A percentile compares a stretch with the other conserved stretches of the same genome.
phyloP scores from a whole-genome alignment of 2,329 filamentous ascomycete species.

The Colletotrichum caudatum region DNA sequence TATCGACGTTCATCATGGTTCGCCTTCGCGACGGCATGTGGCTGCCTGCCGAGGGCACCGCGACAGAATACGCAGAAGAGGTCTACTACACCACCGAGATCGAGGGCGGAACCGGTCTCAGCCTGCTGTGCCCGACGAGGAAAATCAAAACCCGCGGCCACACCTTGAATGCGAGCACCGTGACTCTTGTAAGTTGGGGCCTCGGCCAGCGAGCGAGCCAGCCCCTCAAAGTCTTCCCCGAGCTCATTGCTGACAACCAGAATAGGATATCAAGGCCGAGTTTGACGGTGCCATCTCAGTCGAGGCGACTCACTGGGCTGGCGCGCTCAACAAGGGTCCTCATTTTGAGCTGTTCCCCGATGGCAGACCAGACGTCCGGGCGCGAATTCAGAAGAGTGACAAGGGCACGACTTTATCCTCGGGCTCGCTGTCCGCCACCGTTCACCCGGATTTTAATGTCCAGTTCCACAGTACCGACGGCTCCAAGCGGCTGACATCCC shows the following conservation, averaged over 20 bases:
- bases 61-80: constrained; percentile 75
- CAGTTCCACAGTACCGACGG: constrained; percentile 54
- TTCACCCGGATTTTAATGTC: constrained; percentile 54
- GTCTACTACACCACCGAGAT: constrained; percentile 63
- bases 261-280: constrained; percentile 51
- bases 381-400: constrained; percentile 47
- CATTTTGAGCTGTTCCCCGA: constrained; percentile 55
- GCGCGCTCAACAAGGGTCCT: constrained; percentile 53
- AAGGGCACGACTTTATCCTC: constrained; percentile 53
- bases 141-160: constrained; percentile 66
- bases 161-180: constrained; percentile 66
- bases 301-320: constrained; percentile 55
- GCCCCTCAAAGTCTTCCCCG: not conserved
- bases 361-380: constrained; percentile 49
- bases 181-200: constrained; percentile 53
- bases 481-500: constrained; percentile 52
- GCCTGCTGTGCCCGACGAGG: constrained; percentile 67
- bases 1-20: constrained; percentile 45
- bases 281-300: constrained; percentile 56
- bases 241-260: constrained; percentile 13
- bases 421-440: constrained; percentile 52
- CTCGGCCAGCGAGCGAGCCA: not conserved
- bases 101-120: constrained; percentile 60
- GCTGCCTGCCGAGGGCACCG: constrained; percentile 70
- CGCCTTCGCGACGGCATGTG: constrained; percentile 65